A percentile compares a stretch with the other conserved stretches of the same genome.
phyloP scores from a whole-genome alignment of 305 asterid genomes.

The Plantago lanceolata region DNA sequence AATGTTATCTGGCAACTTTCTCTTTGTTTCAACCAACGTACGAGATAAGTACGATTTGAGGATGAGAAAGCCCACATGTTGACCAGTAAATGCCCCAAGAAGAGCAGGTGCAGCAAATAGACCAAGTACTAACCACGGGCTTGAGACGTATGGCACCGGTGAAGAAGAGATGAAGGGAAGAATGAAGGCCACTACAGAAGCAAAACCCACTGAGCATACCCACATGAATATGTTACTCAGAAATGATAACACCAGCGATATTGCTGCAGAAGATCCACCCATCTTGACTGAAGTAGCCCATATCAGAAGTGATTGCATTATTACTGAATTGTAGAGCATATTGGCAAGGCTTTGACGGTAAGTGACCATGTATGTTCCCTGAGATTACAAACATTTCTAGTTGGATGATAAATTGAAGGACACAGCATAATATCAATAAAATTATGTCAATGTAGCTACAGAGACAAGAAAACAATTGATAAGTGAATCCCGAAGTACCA shows the following conservation, averaged over 20 bases:
- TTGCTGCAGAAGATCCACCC: constrained; percentile 73
- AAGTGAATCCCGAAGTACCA: constrained; percentile 47
- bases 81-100: constrained; percentile 86
- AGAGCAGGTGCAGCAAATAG: constrained; percentile 88
- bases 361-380: constrained; percentile 85
- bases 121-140: constrained; percentile 75
- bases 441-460: constrained; percentile 13
- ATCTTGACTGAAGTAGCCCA: constrained; percentile 63
- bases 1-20: constrained; percentile 42
- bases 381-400: constrained; percentile 24
- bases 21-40: constrained; percentile 37
- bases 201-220: constrained; percentile 59
- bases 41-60: constrained; percentile 50
- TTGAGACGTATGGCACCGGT: constrained; percentile 67
- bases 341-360: constrained; percentile 63
- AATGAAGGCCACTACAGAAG: constrained; percentile 52
- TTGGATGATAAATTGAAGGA: constrained; percentile 15
- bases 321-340: constrained; percentile 79
- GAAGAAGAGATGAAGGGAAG: constrained; percentile 65
- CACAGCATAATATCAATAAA: neutral
- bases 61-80: constrained; percentile 61
- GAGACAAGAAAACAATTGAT: neutral
- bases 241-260: constrained; percentile 54
- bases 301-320: constrained; percentile 69
- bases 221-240: constrained; percentile 74